Percentiles rank a stretch among this genome's conserved stretches.
Conservation (phyloP, 106 monocot species). For the Amphibolis antarctica region DNA sequence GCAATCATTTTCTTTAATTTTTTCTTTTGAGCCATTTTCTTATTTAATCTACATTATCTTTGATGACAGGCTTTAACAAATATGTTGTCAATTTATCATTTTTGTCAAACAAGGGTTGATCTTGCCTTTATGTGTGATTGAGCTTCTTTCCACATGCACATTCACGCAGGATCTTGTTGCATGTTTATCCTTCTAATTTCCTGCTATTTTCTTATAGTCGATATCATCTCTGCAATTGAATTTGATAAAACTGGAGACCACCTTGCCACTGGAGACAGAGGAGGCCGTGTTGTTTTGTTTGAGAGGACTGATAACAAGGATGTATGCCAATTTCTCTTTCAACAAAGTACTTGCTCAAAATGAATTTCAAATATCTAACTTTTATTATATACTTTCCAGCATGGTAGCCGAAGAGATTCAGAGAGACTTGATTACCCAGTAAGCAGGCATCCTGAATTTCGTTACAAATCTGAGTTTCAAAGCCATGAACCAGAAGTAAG, state of each 20-base stretch:
- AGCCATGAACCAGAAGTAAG: constrained; percentile 84
- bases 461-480: constrained; percentile 74
- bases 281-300: constrained; percentile 76
- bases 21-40: background rate
- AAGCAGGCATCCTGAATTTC: constrained; percentile 59
- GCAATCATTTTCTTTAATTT: no score
- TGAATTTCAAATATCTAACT: background rate
- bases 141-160: background rate
- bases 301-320: constrained; percentile 56
- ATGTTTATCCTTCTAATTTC: background rate
- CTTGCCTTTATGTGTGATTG: background rate
- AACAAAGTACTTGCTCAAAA: background rate
- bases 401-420: constrained; percentile 37
- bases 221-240: constrained; percentile 79
- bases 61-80: no score
- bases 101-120: background rate
- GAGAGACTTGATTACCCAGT: constrained; percentile 46
- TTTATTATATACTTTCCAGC: constrained; percentile 9
- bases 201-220: constrained; percentile 47
- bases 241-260: constrained; percentile 75
- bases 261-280: constrained; percentile 79
- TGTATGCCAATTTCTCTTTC: constrained; percentile 19
- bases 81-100: no score
- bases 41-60: background rate
- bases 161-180: background rate